Evolutionary conservation across 768 basidiomycete species (phyloP).

Genomic region (Suillus decipiens): DNA sequence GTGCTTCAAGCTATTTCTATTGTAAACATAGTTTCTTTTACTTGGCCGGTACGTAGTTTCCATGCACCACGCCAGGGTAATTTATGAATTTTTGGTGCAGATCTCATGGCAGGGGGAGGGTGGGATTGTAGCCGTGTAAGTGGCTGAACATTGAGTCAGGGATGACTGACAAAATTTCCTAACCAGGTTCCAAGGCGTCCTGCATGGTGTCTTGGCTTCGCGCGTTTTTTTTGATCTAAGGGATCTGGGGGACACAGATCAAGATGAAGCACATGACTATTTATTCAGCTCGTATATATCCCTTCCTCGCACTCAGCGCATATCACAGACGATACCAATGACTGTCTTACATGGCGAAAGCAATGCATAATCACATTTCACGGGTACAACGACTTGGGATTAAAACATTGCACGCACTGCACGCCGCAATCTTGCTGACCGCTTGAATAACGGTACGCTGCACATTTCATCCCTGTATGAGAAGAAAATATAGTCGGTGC

Average conservation of each 20-base stretch:
- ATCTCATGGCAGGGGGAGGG: constrained; percentile 3
- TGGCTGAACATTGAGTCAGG: not conserved
- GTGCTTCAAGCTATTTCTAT: constrained; percentile 9
- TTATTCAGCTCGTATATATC: not conserved
- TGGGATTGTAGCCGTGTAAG: constrained; percentile 15
- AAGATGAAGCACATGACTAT: not conserved
- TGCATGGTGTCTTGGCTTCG: constrained; percentile 17
- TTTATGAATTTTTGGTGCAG: not conserved
- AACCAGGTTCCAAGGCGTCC: constrained; percentile 15
- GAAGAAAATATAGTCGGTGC: not conserved
- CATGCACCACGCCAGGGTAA: not conserved
- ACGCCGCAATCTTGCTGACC: not conserved
- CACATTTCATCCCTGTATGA: not conserved
- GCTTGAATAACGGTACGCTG: not conserved
- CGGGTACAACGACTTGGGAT: not conserved
- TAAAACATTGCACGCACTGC: not conserved
- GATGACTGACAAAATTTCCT: not conserved
- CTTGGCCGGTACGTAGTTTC: constrained; percentile 10
- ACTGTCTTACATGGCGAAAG: not conserved
- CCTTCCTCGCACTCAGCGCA: constrained; percentile 1
- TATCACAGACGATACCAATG: constrained; percentile 6
- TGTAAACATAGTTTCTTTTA: constrained; percentile 12
- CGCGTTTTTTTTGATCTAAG: constrained; percentile 16
- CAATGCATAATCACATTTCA: not conserved
- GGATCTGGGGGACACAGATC: not conserved